Base-by-base conservation (phyloP, 2,329 filamentous ascomycete species). In the Elsinoe fawcettii region DNA sequence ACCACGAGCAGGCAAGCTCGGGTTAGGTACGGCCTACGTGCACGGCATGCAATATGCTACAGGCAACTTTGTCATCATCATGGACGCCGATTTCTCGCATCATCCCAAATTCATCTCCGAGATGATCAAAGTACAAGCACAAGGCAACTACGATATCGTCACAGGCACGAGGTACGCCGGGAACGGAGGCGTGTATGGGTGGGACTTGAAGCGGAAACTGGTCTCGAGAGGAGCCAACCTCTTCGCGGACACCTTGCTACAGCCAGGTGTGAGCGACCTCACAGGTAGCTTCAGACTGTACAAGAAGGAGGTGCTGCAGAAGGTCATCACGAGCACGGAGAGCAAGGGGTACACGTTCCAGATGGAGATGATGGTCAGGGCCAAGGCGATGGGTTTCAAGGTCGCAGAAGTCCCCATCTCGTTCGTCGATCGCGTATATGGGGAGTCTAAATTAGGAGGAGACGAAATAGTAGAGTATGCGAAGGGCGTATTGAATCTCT, bases 331-430 rank as follows among this genome's bases (percentile, higher is more conserved):
- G 68, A 89, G 82, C 73, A 96, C 90, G 7, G 87, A 96, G 79
- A 93, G 89, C 71, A 96, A 97, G 77, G 93, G 93, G 2, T 99
- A 97, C 73, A 92, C 88, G 39, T 99, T 99, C 80, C 93, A 99
- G 83, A 99, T 99, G 93, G 92, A 96, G 80, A 87, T 99, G 84
- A 97, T 96, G 86, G 92, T 97, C 7, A 81, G 91, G 61, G 93
- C 93, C 32, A 96, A 96, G 82, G 88, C 87, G 14, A 91, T 96
- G 88, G 92, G 93, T 1, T 95, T 83, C 76, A 88, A 85, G 36
- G 92, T 99, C 30, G 89, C 88, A 14, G 93, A 99, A 79, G 92
- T 96, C 60, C 93, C 93, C 11, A 99, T 99, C 64, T 88, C 83
- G 22, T 99, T 99, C 71, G 93, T 97, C 39, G 95, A 99, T 72